Evolutionary conservation across 129 eudicot genomes (phyloP).

Genomic region (Flaveria sonorensis): DNA sequence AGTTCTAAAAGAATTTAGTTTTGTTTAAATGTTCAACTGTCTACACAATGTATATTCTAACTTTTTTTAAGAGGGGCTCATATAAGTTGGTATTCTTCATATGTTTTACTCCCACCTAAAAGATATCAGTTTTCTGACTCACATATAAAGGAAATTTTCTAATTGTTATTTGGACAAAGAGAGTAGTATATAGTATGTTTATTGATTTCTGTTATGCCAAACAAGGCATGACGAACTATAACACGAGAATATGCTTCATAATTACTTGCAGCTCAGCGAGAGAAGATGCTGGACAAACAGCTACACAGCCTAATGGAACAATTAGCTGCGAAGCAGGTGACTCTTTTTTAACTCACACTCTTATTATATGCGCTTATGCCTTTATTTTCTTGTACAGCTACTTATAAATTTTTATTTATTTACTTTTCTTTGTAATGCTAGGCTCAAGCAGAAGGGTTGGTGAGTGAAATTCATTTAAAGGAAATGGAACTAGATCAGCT

Average conservation of each 20-base stretch:
- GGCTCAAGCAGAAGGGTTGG: conserved; percentile 93
- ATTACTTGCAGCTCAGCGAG: conserved; percentile 72
- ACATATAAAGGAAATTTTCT: background rate
- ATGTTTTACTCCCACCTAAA: background rate
- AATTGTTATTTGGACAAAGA: background rate
- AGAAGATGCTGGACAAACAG: conserved; percentile 82
- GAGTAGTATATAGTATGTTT: background rate
- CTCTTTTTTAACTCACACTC: conserved; percentile 1
- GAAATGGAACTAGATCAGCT: conserved; percentile 83
- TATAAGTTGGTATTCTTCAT: background rate
- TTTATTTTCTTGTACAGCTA: background rate
- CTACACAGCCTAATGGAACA: conserved; percentile 91
- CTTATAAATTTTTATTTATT: background rate
- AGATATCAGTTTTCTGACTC: too few relatives aligned
- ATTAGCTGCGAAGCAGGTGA: conserved; percentile 85
- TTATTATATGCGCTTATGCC: background rate
- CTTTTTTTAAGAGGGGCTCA: background rate
- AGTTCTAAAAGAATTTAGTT: background rate
- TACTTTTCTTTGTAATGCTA: conserved; percentile 24
- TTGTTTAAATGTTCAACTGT: background rate
- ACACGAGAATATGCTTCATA: background rate
- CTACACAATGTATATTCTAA: background rate
- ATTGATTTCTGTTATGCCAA: background rate
- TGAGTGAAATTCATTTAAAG: conserved; percentile 67
- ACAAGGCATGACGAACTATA: background rate